Conservation (phyloP, 306 rosid species). For the Casuarina cunninghamiana region DNA sequence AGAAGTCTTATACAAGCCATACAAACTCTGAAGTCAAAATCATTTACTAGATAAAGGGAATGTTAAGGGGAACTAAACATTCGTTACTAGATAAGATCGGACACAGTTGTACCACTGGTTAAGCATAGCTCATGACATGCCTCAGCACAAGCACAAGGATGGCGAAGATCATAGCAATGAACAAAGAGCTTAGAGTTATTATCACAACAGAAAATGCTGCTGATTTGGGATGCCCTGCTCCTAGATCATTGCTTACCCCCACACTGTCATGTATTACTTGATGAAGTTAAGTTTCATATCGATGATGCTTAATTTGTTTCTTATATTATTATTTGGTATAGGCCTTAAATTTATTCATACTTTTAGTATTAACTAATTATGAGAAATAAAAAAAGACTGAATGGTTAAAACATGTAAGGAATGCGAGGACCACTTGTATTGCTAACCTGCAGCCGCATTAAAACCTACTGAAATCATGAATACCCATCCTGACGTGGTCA, state of each 20-base stretch:
- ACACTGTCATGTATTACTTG: slow-evolving; percentile 31
- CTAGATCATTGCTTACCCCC: slow-evolving; percentile 56
- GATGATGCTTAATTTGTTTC: too few species aligned
- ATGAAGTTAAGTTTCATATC: too few species aligned
- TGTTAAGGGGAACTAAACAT: too few species aligned
- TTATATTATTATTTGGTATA: too few species aligned
- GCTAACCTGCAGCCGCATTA: slow-evolving; percentile 60
- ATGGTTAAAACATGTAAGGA: not conserved
- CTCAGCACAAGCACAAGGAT: slow-evolving; percentile 34
- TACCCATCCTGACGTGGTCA: slow-evolving; percentile 45
- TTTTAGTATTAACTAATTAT: too few species aligned
- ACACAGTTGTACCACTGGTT: slow-evolving; percentile 37
- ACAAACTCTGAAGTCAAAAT: too few species aligned
- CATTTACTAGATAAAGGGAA: slow-evolving; percentile 30
- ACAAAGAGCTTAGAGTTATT: slow-evolving; percentile 34
- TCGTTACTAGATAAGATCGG: slow-evolving; percentile 35
- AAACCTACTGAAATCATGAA: slow-evolving; percentile 51
- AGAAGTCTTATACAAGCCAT: too few species aligned
- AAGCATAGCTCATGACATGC: slow-evolving; percentile 40
- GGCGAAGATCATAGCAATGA: slow-evolving; percentile 34
- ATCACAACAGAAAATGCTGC: slow-evolving; percentile 42
- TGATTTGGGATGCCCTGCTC: slow-evolving; percentile 57
- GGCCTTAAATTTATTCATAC: too few species aligned
- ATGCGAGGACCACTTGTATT: not conserved
- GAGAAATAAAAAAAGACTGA: not conserved